These are phyloP conservation scores for Naganishia liquefaciens DNA, from an alignment of 1,284 basidiomycete species.

Conservation along the genomic window DNA sequence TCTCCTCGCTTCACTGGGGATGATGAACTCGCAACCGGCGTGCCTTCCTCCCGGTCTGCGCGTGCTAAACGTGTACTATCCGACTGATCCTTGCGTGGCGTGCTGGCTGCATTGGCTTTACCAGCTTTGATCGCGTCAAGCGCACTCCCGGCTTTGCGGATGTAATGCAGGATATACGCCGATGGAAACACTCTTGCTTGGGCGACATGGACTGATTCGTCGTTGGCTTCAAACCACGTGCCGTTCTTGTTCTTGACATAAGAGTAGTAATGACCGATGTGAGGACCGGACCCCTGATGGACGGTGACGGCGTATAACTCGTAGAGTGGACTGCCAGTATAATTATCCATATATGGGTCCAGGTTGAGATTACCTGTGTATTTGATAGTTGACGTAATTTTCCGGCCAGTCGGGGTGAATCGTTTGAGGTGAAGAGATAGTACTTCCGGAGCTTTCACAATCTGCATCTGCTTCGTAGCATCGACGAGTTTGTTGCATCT, in stretches of 20 bases:
- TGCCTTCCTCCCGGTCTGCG: neutral
- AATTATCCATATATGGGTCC: constrained; percentile 71
- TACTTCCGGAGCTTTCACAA: constrained; percentile 84
- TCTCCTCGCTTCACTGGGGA: constrained; percentile 13
- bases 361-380: constrained; percentile 81
- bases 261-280: constrained; percentile 95
- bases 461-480: constrained; percentile 82
- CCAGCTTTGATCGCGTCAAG: constrained; percentile 24
- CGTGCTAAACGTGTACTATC: neutral
- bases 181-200: constrained; percentile 9
- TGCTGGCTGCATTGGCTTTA: constrained; percentile 7
- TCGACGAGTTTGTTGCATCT: constrained; percentile 83
- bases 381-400: constrained; percentile 73
- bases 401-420: constrained; percentile 82
- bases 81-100: constrained; percentile 7
- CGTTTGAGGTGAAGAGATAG: constrained; percentile 96
- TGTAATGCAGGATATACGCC: constrained; percentile 28
- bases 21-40: neutral
- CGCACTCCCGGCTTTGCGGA: constrained; percentile 25
- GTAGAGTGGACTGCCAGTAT: constrained; percentile 68
- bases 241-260: constrained; percentile 73
- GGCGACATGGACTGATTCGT: constrained; percentile 61
- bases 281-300: constrained; percentile 87
- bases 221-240: constrained; percentile 91
- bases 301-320: constrained; percentile 87